phyloP scores from a whole-genome alignment of 306 rosid genomes.

The Sophora flavescens region DNA sequence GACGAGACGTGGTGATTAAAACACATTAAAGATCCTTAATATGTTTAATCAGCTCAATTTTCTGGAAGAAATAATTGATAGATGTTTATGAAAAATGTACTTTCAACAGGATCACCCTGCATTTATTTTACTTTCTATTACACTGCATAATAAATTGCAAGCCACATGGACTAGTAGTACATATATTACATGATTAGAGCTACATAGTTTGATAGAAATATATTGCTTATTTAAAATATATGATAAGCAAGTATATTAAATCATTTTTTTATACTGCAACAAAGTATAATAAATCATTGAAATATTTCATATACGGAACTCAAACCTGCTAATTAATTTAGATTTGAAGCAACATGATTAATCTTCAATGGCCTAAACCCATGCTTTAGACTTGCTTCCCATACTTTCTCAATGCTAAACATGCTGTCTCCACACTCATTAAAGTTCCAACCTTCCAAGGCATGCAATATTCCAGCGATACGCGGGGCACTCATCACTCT shows the following conservation, averaged over 20 bases:
- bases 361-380: slow-evolving; percentile 71
- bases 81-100: no score
- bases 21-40: no score
- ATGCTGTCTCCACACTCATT: slow-evolving; percentile 66
- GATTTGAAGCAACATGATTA: slow-evolving; percentile 21
- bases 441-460: slow-evolving; percentile 68
- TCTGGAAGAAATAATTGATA: no score
- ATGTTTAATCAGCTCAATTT: no score
- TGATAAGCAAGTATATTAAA: not conserved
- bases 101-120: no score
- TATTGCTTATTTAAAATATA: not conserved
- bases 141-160: no score
- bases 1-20: no score
- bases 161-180: no score
- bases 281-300: not conserved
- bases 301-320: not conserved
- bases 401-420: slow-evolving; percentile 58
- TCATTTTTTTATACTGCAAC: no score
- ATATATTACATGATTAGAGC: no score
- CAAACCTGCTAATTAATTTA: not conserved
- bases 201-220: no score
- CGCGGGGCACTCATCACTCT: slow-evolving; percentile 89
- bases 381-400: slow-evolving; percentile 72
- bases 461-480: slow-evolving; percentile 76
- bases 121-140: no score